Conservation (phyloP, 139 green algal genomes). For the Ettlia oleoabundans region DNA sequence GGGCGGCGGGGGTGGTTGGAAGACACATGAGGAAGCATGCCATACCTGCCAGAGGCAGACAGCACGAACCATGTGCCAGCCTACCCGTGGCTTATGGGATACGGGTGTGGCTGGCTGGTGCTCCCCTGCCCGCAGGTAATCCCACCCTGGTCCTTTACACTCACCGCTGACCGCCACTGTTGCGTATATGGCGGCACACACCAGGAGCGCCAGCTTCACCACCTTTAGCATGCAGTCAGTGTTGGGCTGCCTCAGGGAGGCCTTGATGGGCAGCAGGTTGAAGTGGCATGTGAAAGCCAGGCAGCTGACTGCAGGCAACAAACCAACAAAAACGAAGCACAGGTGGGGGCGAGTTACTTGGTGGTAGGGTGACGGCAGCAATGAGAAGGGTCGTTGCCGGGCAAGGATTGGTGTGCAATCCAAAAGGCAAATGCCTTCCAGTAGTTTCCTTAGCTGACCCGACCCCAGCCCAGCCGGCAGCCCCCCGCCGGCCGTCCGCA, state of each 20-base stretch:
- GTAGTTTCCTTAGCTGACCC: too few species aligned
- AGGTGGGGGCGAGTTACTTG: neutral
- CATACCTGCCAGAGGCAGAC: neutral
- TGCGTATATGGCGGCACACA: slow-evolving; percentile 33
- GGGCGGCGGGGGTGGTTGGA: too few species aligned
- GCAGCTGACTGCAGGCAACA: neutral
- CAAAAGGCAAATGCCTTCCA: too few species aligned
- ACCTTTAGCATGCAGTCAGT: slow-evolving; percentile 20
- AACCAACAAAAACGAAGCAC: too few species aligned
- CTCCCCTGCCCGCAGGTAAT: too few species aligned
- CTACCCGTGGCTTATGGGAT: too few species aligned
- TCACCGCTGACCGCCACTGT: slow-evolving; percentile 39
- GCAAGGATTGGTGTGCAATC: too few species aligned
- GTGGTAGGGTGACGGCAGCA: too few species aligned
- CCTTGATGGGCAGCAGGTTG: slow-evolving; percentile 44
- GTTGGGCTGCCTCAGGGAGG: slow-evolving; percentile 29
- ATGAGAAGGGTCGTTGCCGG: too few species aligned
- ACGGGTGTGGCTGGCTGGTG: too few species aligned
- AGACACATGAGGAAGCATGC: neutral
- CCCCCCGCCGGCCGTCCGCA: too few species aligned
- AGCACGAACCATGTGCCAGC: neutral
- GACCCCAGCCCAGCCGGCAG: too few species aligned
- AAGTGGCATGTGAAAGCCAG: slow-evolving; percentile 52
- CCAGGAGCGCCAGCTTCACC: neutral
- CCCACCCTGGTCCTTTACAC: neutral